These are phyloP conservation scores for Monosporozyma aquatica DNA, from an alignment of 805 yeast genomes.

Conservation along the genomic window DNA sequence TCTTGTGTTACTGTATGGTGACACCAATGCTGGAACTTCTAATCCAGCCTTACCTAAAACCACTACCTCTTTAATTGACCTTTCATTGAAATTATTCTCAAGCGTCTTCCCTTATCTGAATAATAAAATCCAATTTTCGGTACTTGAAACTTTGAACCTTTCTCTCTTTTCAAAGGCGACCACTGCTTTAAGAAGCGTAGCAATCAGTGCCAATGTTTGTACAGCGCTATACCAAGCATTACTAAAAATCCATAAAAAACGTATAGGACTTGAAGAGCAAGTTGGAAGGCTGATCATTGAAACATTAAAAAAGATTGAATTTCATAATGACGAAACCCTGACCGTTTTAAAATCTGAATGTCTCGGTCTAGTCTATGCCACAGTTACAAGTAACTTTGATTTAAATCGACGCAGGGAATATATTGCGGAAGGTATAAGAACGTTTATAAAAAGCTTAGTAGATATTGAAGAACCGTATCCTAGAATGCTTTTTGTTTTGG, in stretches of 20 bases:
- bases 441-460: conserved; percentile 57
- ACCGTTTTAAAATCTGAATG: conserved; percentile 46
- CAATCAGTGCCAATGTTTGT: conserved; percentile 52
- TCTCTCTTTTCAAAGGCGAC: conserved; percentile 37
- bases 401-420: conserved; percentile 8
- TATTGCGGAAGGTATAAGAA: conserved; percentile 37
- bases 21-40: conserved; percentile 9
- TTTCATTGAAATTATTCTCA: conserved; percentile 69
- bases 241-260: conserved; percentile 17
- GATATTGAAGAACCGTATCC: conserved; percentile 54
- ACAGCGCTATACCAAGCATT: conserved; percentile 53
- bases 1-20: conserved; percentile 26
- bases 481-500: conserved; percentile 48
- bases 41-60: conserved; percentile 32
- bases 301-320: conserved; percentile 37
- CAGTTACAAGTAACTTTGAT: conserved; percentile 18
- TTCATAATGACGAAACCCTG: conserved; percentile 33
- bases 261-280: conserved; percentile 24
- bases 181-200: conserved; percentile 32
- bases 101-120: conserved; percentile 62
- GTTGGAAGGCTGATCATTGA: conserved; percentile 43
- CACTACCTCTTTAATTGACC: conserved; percentile 54
- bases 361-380: conserved; percentile 42
- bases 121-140: conserved; percentile 72
- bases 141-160: conserved; percentile 70